Evolutionary conservation across 2,329 filamentous ascomycete species (phyloP).

Genomic region (Herpotrichia juniperi): DNA sequence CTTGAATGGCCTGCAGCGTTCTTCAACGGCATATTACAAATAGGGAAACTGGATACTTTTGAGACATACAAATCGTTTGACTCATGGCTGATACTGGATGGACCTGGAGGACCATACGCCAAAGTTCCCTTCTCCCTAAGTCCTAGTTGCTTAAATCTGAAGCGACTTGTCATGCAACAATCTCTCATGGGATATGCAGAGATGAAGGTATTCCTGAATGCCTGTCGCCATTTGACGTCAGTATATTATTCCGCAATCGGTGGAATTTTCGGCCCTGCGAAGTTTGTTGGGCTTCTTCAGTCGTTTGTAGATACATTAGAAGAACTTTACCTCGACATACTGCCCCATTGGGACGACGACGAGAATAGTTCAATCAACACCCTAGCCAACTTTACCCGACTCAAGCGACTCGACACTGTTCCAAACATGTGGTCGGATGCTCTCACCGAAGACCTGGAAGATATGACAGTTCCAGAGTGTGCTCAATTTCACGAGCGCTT

Average conservation of each 20-base stretch:
- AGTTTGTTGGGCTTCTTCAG: no score
- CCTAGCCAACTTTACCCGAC: no score
- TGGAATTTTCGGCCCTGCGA: no score
- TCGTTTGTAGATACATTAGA: no score
- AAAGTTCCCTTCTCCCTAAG: not conserved
- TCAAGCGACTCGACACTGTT: no score
- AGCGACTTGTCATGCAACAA: not conserved
- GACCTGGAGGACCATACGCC: not conserved
- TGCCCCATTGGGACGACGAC: no score
- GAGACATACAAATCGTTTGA: not conserved
- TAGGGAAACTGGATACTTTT: not conserved
- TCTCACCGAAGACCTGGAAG: no score
- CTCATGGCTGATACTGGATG: not conserved
- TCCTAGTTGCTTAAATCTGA: not conserved
- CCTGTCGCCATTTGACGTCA: not conserved
- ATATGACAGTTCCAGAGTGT: no score
- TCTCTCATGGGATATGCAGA: not conserved
- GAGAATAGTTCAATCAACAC: no score
- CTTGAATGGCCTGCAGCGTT: not conserved
- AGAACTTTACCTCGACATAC: no score
- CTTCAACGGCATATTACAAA: not conserved
- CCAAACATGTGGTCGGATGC: no score
- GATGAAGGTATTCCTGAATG: not conserved
- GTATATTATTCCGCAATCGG: not conserved
- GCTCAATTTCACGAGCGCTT: no score